Base-by-base conservation (phyloP, 768 basidiomycete genomes). In the Tephrocybe rancida region DNA sequence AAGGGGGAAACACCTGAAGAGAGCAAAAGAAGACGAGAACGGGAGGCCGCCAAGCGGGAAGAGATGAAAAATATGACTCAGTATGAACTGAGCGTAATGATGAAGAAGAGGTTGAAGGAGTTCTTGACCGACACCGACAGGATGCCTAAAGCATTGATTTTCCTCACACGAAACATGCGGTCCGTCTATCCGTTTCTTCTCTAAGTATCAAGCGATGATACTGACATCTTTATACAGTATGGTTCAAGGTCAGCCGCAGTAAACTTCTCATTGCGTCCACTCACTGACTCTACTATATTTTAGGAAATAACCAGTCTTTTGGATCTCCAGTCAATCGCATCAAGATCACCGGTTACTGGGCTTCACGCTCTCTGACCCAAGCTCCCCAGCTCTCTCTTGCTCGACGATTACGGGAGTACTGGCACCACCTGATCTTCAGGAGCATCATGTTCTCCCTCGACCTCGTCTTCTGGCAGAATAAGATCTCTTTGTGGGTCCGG, bases 251-350 rank as follows among this genome's bases (percentile, higher is more conserved):
- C 49, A 50, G 54, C 61, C 11, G 19, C 43, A 48, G 10, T 22
- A 44, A 29, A n/a, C 49, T 16, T 38, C 11, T 14, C 35, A 24
- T n/a, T 67, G 71, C 63, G 68, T 67, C 51, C 27, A 13, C 19
- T 22, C 11, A 18, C n/a, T 41, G 10, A 41, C 19, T 5, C 19
- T n/a, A 21, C 5, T 7, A 42, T 19, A 27, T 27, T 39, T 16
- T 42, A 86, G 80, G 87, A 16, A 92, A 92, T 68, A 93, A 93
- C 61, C 90, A 94, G 67, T 73, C 80, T 2, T 82, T 95, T 32
- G 89, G 90, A 13, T 90, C 90, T 2, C 93, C 93, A 0, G 89
- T 93, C 0, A 95, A 95, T 64, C 83, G 93, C 18, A 87, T 97
- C 71, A 94, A 92, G 68, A 89, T 95, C 49, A 92, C 89, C 0